phyloP scores from a whole-genome alignment of 2,329 filamentous ascomycete genomes.

The Metarhizium guizhouense region DNA sequence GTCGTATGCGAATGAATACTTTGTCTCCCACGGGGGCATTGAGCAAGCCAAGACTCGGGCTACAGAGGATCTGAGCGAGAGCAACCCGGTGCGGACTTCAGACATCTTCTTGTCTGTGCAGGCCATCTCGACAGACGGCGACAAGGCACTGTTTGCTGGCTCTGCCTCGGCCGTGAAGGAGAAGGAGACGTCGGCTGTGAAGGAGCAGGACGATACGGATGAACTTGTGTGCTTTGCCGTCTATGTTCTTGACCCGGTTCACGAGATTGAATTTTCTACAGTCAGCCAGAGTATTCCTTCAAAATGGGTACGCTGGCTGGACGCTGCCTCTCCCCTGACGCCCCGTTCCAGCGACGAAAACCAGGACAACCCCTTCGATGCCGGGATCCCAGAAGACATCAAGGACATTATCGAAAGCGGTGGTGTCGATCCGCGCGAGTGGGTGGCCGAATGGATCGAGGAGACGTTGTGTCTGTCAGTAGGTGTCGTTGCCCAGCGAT shows the following conservation, averaged over 20 bases:
- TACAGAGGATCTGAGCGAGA: slow-evolving; percentile 68
- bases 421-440: slow-evolving; percentile 85
- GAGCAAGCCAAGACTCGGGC: slow-evolving; percentile 73
- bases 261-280: slow-evolving; percentile 78
- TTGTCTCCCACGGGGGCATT: slow-evolving; percentile 66
- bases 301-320: slow-evolving; percentile 86
- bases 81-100: slow-evolving; percentile 82
- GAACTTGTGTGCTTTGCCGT: slow-evolving; percentile 65
- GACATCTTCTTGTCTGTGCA: slow-evolving; percentile 96
- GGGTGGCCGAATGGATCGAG: slow-evolving; percentile 96
- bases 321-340: slow-evolving; percentile 55
- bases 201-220: slow-evolving; percentile 44
- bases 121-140: slow-evolving; percentile 60
- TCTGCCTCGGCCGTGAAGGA: slow-evolving; percentile 43
- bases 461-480: slow-evolving; percentile 70
- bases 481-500: slow-evolving; percentile 85
- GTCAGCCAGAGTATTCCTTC: slow-evolving; percentile 76
- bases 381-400: slow-evolving; percentile 67
- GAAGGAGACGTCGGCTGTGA: slow-evolving; percentile 42
- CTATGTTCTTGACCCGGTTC: slow-evolving; percentile 79
- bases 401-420: slow-evolving; percentile 68
- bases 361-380: slow-evolving; percentile 23
- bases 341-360: slow-evolving; percentile 43
- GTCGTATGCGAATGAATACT: slow-evolving; percentile 78
- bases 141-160: slow-evolving; percentile 60